phyloP scores from a whole-genome alignment of 306 rosid species.

The Cucumis melo region DNA sequence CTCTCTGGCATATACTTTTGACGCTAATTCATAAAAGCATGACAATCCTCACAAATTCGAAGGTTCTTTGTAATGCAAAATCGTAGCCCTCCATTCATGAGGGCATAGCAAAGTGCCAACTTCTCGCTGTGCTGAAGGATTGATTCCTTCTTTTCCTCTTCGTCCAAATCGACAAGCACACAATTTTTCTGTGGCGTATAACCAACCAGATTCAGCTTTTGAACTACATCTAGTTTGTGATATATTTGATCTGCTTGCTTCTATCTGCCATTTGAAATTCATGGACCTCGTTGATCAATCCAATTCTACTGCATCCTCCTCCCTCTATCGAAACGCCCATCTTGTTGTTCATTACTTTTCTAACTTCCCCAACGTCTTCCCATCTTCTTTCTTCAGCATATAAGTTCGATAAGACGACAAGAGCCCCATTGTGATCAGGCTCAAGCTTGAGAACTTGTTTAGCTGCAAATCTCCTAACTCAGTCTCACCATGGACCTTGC shows the following conservation, averaged over 20 bases:
- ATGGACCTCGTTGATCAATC: conserved; percentile 48
- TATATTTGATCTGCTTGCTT: conserved; percentile 48
- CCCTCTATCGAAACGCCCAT: conserved; percentile 58
- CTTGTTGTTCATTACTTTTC: conserved; percentile 42
- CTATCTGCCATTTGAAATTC: conserved; percentile 70
- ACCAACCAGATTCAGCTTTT: conserved; percentile 46
- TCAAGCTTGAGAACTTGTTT: conserved; percentile 55
- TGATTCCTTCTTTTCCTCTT: conserved; percentile 56
- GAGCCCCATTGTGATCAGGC: conserved; percentile 72
- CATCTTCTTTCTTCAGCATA: conserved; percentile 74
- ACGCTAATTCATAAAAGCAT: conserved; percentile 65
- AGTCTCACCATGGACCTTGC: conserved; percentile 43
- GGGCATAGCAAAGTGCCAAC: conserved; percentile 64
- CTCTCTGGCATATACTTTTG: conserved; percentile 46
- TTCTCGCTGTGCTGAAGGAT: conserved; percentile 84
- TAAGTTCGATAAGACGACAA: conserved; percentile 59
- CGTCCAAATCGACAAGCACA: conserved; percentile 55
- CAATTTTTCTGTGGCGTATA: conserved; percentile 40
- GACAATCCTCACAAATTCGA: conserved; percentile 77
- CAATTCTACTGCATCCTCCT: conserved; percentile 67
- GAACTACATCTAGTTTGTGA: conserved; percentile 52
- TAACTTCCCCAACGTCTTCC: conserved; percentile 53
- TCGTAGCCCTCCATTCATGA: conserved; percentile 29
- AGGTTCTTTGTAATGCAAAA: conserved; percentile 66
- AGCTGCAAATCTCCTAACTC: conserved; percentile 78